A percentile compares a stretch with the other conserved stretches of the same genome.
phyloP scores from a whole-genome alignment of 2,329 filamentous ascomycete species.

The Pestalotiopsis sp. region DNA sequence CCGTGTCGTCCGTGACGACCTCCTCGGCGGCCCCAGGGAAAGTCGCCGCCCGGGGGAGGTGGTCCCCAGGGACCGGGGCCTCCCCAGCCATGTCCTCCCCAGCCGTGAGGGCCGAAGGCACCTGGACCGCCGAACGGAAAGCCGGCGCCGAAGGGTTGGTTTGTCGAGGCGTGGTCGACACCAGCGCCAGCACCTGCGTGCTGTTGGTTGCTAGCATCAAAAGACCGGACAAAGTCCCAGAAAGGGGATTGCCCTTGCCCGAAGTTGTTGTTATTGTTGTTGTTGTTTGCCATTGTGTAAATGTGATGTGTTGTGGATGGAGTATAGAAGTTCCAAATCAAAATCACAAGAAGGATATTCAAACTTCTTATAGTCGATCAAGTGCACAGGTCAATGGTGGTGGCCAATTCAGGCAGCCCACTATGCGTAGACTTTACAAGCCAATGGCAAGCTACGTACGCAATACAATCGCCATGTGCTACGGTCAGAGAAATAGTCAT shows the following conservation, averaged over 20 bases:
- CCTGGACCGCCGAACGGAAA: slow-evolving; percentile 35
- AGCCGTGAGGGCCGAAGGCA: slow-evolving; percentile 19
- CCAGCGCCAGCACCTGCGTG: slow-evolving; percentile 32
- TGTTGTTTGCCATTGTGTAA: slow-evolving; percentile 20
- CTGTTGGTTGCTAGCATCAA: slow-evolving; percentile 32
- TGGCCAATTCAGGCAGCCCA: slow-evolving; percentile 7
- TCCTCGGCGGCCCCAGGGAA: slow-evolving; percentile 14
- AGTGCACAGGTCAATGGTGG: not conserved
- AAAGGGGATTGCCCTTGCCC: slow-evolving; percentile 21
- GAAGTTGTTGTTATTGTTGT: slow-evolving; percentile 20
- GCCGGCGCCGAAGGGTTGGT: slow-evolving; percentile 29
- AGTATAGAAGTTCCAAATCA: not conserved
- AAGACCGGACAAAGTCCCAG: slow-evolving; percentile 39
- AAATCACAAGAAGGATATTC: not conserved
- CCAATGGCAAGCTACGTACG: slow-evolving; percentile 14
- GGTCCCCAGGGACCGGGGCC: slow-evolving; percentile 19
- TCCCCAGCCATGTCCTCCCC: slow-evolving; percentile 9
- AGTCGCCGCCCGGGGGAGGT: slow-evolving; percentile 17
- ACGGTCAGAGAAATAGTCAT: slow-evolving; percentile 1
- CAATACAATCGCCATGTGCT: slow-evolving; percentile 1
- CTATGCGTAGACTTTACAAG: slow-evolving; percentile 6
- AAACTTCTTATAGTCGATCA: slow-evolving; percentile 8
- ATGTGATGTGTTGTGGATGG: slow-evolving; percentile 7
- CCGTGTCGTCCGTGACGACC: slow-evolving; percentile 23
- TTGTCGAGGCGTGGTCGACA: slow-evolving; percentile 38